Conservation (phyloP, 164 flowering plant genomes). For the Pachysandra terminalis region DNA sequence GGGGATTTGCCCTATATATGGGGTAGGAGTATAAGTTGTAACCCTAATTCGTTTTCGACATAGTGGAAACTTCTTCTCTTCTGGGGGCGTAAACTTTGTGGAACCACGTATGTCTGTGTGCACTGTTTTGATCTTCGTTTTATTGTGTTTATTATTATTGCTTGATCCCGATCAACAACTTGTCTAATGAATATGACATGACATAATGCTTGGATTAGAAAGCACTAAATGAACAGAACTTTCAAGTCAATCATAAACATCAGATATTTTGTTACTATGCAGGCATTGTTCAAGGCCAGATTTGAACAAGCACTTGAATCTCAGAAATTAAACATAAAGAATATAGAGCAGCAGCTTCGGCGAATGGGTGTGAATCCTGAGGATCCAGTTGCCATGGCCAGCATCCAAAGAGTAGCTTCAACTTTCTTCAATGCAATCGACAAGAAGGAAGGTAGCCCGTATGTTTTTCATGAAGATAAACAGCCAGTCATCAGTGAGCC, state of each 20-base stretch:
- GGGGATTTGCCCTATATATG: too few species aligned
- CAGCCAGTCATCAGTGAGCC: conserved; percentile 19
- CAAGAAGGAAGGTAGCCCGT: conserved; percentile 85
- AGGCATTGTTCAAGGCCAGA: conserved; percentile 98
- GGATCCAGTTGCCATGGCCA: conserved; percentile 96
- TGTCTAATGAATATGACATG: too few species aligned
- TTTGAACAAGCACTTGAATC: conserved; percentile 99
- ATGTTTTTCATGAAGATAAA: conserved; percentile 70
- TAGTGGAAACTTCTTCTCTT: too few species aligned
- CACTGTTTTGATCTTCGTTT: too few species aligned
- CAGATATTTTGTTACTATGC: conserved; percentile 19
- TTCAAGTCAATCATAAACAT: not conserved
- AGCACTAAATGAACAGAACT: not conserved
- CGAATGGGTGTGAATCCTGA: conserved; percentile 90
- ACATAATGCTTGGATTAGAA: not conserved
- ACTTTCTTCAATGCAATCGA: conserved; percentile 96
- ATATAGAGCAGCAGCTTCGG: conserved; percentile 84
- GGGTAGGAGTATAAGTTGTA: too few species aligned
- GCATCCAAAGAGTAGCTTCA: conserved; percentile 92
- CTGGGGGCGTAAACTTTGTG: too few species aligned
- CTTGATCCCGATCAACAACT: too few species aligned
- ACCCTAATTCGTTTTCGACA: too few species aligned
- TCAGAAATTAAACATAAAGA: conserved; percentile 90
- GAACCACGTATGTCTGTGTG: too few species aligned
- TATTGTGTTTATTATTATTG: too few species aligned